A percentile compares a stretch with the other conserved stretches of the same genome.
Conservation (phyloP, 1,139 yeast species). For the Pichia sp. region DNA sequence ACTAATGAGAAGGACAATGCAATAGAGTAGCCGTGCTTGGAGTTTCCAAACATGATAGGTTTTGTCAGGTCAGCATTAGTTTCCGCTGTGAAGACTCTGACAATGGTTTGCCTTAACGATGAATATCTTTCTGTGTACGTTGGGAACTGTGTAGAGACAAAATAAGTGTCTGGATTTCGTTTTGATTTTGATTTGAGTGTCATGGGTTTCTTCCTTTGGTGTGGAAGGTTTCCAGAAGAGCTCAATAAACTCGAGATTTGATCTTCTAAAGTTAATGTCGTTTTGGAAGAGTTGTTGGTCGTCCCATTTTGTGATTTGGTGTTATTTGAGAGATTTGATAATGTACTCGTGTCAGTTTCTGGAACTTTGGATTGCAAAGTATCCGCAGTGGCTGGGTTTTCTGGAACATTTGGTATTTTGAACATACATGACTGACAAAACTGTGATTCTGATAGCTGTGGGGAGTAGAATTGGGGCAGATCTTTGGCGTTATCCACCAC, state of each 20-base stretch:
- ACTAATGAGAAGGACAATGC: constrained; percentile 64
- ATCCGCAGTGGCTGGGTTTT: background rate
- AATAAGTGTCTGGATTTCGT: constrained; percentile 18
- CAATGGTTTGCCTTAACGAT: constrained; percentile 57
- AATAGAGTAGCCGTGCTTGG: constrained; percentile 63
- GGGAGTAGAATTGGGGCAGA: constrained; percentile 26
- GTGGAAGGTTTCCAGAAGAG: background rate
- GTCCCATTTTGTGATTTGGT: background rate
- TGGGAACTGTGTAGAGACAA: constrained; percentile 64
- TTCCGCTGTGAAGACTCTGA: constrained; percentile 72
- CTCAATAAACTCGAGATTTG: constrained; percentile 12
- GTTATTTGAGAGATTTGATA: background rate
- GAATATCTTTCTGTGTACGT: constrained; percentile 49
- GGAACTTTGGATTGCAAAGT: background rate
- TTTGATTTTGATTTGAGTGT: constrained; percentile 18
- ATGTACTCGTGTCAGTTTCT: constrained; percentile 2
- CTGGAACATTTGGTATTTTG: constrained; percentile 22
- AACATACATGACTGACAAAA: constrained; percentile 61
- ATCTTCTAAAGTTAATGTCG: constrained; percentile 15
- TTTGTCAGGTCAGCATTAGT: constrained; percentile 62
- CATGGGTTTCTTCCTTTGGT: constrained; percentile 12
- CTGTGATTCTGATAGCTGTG: constrained; percentile 38
- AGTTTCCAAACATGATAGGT: constrained; percentile 74
- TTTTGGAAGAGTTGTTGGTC: constrained; percentile 1
- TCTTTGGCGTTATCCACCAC: constrained; percentile 34